Conservation (phyloP, 2,329 filamentous ascomycete genomes). For the Fusarium lateritium region DNA sequence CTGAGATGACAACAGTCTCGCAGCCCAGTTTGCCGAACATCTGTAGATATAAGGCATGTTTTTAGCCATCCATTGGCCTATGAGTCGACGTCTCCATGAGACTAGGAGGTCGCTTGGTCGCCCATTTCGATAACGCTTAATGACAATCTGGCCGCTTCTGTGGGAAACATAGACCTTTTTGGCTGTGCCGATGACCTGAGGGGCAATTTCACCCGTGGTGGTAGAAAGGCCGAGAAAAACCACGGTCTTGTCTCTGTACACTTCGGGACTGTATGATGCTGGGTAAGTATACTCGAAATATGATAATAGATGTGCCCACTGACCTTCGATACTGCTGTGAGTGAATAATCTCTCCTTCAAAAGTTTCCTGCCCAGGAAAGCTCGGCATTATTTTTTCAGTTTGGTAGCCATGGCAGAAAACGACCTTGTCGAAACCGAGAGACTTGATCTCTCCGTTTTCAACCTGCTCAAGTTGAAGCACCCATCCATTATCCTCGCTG, state of each 20-base stretch:
- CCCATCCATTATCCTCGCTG: slow-evolving; percentile 6
- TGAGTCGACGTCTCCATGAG: slow-evolving; percentile 28
- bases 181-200: background rate
- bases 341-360: slow-evolving; percentile 17
- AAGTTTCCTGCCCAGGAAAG: slow-evolving; percentile 14
- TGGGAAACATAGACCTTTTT: slow-evolving; percentile 33
- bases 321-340: slow-evolving; percentile 32
- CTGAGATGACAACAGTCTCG: slow-evolving; percentile 4
- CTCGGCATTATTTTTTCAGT: slow-evolving; percentile 20
- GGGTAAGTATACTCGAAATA: background rate
- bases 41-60: slow-evolving; percentile 12
- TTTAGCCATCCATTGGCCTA: slow-evolving; percentile 25
- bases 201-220: slow-evolving; percentile 23
- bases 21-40: background rate
- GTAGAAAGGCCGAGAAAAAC: slow-evolving; percentile 22
- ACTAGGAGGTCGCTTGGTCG: slow-evolving; percentile 3
- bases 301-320: fast-evolving
- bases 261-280: background rate
- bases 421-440: slow-evolving; percentile 23
- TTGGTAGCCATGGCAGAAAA: slow-evolving; percentile 34
- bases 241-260: slow-evolving; percentile 8
- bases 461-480: slow-evolving; percentile 9
- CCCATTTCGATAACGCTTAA: slow-evolving; percentile 24
- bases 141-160: slow-evolving; percentile 19
- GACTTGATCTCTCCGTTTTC: background rate